Evolutionary conservation across 345 rosid species (phyloP).

Genomic region (Bruguiera gymnorhiza): DNA sequence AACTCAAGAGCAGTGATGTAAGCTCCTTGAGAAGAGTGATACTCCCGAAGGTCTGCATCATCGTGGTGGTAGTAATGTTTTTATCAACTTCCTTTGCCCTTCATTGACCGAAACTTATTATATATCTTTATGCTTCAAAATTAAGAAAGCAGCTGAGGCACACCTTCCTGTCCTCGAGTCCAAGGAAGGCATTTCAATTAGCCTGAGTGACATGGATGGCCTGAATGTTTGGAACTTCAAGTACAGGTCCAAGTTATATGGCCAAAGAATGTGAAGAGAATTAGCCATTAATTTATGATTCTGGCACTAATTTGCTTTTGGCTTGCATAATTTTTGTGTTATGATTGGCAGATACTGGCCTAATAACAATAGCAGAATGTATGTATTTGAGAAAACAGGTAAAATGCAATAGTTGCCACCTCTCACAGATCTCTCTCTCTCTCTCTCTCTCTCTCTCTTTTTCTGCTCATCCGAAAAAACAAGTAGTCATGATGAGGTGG

Average conservation of each 20-base stretch:
- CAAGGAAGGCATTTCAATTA: constrained; percentile 78
- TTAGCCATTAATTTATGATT: neutral
- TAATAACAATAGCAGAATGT: constrained; percentile 95
- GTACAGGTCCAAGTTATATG: constrained; percentile 53
- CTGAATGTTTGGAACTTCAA: constrained; percentile 84
- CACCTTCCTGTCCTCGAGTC: constrained; percentile 76
- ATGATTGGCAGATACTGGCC: constrained; percentile 84
- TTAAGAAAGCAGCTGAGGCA: constrained; percentile 92
- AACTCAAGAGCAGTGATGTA: constrained; percentile 93
- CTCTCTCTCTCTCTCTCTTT: too few relatives aligned
- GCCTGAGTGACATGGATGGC: constrained; percentile 81
- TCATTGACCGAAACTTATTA: too few relatives aligned
- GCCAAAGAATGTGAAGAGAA: neutral
- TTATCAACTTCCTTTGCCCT: too few relatives aligned
- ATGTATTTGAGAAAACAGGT: constrained; percentile 97
- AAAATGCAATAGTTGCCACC: neutral
- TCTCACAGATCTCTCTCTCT: neutral
- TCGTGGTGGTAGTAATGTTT: too few relatives aligned
- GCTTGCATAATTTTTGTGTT: constrained; percentile 2
- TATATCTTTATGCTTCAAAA: neutral
- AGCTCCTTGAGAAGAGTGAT: constrained; percentile 85
- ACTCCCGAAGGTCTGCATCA: constrained; percentile 75
- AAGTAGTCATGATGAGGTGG: neutral
- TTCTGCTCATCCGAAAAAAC: neutral
- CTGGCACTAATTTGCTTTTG: neutral